phyloP scores from a whole-genome alignment of 108 stramenopile genomes.

The Fragilariopsis cylindrus region DNA sequence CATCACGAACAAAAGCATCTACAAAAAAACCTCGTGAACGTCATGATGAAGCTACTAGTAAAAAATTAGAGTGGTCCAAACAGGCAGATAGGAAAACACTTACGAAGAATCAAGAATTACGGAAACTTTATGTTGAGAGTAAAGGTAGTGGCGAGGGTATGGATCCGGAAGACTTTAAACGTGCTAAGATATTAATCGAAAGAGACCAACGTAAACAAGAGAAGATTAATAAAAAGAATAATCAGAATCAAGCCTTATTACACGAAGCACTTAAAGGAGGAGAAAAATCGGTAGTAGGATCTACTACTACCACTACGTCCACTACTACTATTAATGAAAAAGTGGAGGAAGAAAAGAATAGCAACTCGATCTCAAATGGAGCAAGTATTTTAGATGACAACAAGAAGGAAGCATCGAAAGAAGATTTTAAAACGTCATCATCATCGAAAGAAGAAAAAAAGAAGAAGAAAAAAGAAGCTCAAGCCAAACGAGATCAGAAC shows the following conservation, averaged over 20 bases:
- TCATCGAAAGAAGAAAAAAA: background rate
- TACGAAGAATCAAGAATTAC: conserved; percentile 7
- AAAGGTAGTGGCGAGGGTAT: conserved; percentile 1
- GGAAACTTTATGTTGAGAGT: background rate
- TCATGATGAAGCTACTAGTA: conserved; percentile 26
- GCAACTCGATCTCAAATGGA: no score
- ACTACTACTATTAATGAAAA: no score
- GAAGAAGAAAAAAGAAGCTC: background rate
- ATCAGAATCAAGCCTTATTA: background rate
- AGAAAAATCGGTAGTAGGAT: no score
- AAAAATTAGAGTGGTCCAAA: conserved; percentile 25
- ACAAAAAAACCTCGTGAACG: background rate
- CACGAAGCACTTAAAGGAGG: no score
- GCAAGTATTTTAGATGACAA: no score
- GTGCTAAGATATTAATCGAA: conserved; percentile 25
- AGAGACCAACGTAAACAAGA: conserved; percentile 23
- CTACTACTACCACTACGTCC: no score
- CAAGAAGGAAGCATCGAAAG: background rate
- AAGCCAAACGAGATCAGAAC: conserved; percentile 19
- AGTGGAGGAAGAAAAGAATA: no score
- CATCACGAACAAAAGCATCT: background rate
- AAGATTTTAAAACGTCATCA: background rate
- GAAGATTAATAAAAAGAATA: background rate
- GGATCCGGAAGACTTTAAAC: conserved; percentile 4
- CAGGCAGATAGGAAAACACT: conserved; percentile 20